Evolutionary conservation across 2,329 filamentous ascomycete species (phyloP), one percentile per base, ranked within the genome.

Genomic region (Neofusicoccum ribis): DNA sequence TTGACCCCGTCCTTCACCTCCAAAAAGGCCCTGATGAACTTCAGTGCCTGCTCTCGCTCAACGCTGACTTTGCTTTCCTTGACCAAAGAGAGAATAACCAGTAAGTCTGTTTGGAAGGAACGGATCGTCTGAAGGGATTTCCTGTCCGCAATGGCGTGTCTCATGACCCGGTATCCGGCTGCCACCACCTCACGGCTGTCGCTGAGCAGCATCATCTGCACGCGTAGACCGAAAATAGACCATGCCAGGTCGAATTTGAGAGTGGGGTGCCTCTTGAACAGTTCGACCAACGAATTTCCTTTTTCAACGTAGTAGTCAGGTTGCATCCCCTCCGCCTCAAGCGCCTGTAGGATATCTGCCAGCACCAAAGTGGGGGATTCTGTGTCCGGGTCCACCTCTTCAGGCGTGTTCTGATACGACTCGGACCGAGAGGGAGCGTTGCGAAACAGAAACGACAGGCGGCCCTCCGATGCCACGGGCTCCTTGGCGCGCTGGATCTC

Each of bases 1-100:
- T 87, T 86, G 8, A 96, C 89, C 11, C 95, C 95, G 68, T 93
- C 92, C 74, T 97, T 97, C 69, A 98, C 92, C 74, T 99, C 95
- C 2, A 99, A 82, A 73, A 99, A 99, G 9, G 93, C 92, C 66
- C 95, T 88, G 31, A 98, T 89, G 75, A 99, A 97, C 76, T 99
- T 99, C 72, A 99, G 82, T 12, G 95, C 95, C 78, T 99, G 95
- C 77, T 99, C 95, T 63, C 96, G 87, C 80, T 99, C 95, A 17
- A 99, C 91, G 70, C 94, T 93, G n/a, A 94, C 92, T 77, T 97
- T 98, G 73, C 91, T 90, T 76, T 98, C 95, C 75, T 98, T 98
- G 69, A 96, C 92, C 39, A 99, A 82, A 0, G 95, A 98, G 72
- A 94, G 84, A 44, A 97, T 92, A 34, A 97, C 93, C 20, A 98